Evolutionary conservation across 345 rosid genomes (phyloP).

Genomic region (Mallotus nudiflorus): DNA sequence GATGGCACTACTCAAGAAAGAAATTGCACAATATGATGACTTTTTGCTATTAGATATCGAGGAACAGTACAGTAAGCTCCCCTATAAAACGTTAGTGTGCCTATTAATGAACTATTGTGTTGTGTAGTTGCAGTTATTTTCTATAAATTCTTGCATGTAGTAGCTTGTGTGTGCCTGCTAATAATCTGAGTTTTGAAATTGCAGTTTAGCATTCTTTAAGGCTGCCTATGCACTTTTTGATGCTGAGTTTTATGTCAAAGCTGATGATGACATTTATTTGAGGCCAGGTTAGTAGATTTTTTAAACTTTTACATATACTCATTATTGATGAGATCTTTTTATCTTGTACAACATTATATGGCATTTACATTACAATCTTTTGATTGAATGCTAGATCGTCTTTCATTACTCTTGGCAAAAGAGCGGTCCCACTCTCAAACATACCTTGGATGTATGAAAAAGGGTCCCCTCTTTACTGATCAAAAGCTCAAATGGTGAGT

Average conservation of each 20-base stretch:
- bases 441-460: slow-evolving; percentile 92
- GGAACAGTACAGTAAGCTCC: slow-evolving; percentile 98
- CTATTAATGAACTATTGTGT: background rate
- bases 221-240: slow-evolving; percentile 84
- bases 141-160: background rate
- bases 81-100: slow-evolving; percentile 96
- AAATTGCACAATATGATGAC: slow-evolving; percentile 77
- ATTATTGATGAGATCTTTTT: background rate
- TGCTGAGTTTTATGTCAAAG: slow-evolving; percentile 88
- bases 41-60: slow-evolving; percentile 80
- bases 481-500: slow-evolving; percentile 85
- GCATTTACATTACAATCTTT: slow-evolving; percentile 2
- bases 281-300: slow-evolving; percentile 68
- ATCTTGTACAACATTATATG: background rate
- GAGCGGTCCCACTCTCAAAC: slow-evolving; percentile 81
- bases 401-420: slow-evolving; percentile 75
- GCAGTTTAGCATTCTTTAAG: slow-evolving; percentile 84
- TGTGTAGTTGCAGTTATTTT: background rate
- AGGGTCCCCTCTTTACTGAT: slow-evolving; percentile 87
- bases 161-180: background rate
- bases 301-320: slow-evolving; percentile 1
- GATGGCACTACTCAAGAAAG: slow-evolving; percentile 67
- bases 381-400: slow-evolving; percentile 51
- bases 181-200: background rate
- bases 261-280: slow-evolving; percentile 90